Conservation (phyloP, 139 green algal species). For the Asterochloris sp. region DNA sequence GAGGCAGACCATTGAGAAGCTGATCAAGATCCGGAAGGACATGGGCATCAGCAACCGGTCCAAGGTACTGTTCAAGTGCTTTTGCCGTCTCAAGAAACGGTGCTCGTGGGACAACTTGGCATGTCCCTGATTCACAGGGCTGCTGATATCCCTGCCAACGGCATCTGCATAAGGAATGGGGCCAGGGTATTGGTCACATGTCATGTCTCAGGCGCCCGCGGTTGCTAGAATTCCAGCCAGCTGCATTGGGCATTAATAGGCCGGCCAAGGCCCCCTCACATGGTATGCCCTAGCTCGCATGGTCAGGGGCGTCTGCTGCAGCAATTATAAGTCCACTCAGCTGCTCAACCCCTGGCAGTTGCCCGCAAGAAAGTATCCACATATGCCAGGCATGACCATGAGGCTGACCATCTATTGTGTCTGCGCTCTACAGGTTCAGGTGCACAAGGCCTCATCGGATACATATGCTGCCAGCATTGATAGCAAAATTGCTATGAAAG, state of each 20-base stretch:
- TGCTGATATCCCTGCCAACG: neutral
- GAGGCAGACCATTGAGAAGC: slow-evolving; percentile 62
- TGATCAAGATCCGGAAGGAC: slow-evolving; percentile 72
- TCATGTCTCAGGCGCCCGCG: too few relatives aligned
- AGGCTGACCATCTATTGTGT: neutral
- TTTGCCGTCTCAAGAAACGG: too few relatives aligned
- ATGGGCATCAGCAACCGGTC: slow-evolving; percentile 67
- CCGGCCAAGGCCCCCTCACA: too few relatives aligned
- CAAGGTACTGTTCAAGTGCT: slow-evolving; percentile 9
- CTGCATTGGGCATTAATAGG: too few relatives aligned
- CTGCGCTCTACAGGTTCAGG: slow-evolving; percentile 44
- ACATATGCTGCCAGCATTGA: slow-evolving; percentile 83
- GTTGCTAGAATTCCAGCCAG: too few relatives aligned
- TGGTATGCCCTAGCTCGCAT: too few relatives aligned
- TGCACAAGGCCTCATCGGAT: slow-evolving; percentile 61
- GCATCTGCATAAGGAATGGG: neutral
- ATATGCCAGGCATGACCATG: too few relatives aligned
- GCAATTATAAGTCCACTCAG: too few relatives aligned
- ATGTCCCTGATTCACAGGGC: neutral
- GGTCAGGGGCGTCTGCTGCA: too few relatives aligned
- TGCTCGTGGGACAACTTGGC: too few relatives aligned
- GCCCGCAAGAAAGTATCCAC: neutral
- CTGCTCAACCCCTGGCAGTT: too few relatives aligned
- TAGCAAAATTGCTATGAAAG: slow-evolving; percentile 77
- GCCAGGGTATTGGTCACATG: too few relatives aligned